Percentiles rank a stretch among this genome's conserved stretches.
Conservation (phyloP, 441 rosid genomes). For the Eutrema salsugineum region DNA sequence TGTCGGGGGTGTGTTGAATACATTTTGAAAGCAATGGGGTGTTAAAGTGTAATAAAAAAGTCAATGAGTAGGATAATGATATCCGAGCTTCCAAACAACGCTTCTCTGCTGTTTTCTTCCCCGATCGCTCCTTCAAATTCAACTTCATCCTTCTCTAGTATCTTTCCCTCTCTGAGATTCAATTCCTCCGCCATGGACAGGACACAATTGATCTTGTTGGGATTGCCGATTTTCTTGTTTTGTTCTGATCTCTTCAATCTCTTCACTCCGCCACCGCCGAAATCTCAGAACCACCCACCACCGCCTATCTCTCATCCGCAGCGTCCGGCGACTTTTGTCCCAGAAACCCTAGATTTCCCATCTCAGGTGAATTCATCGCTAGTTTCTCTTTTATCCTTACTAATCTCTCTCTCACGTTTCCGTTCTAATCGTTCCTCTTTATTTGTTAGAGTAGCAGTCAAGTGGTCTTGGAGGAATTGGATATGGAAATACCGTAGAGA, state of each 20-base stretch:
- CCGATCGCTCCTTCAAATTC: background rate
- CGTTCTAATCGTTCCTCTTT: background rate
- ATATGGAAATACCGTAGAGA: conserved; percentile 47
- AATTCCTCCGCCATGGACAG: conserved; percentile 41
- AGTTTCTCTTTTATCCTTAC: background rate
- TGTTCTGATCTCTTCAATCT: conserved; percentile 48
- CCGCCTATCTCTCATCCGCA: conserved; percentile 31
- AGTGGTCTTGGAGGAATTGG: conserved; percentile 37
- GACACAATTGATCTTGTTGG: conserved; percentile 45
- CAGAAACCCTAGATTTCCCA: conserved; percentile 26
- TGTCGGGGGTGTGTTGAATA: background rate
- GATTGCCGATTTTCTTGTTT: conserved; percentile 51
- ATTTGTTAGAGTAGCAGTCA: conserved; percentile 32
- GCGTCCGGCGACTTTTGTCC: background rate
- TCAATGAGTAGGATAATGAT: background rate
- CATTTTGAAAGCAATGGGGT: background rate
- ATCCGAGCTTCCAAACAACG: background rate
- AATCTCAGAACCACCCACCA: conserved; percentile 12
- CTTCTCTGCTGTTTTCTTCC: background rate
- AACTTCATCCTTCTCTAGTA: background rate
- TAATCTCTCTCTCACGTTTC: background rate
- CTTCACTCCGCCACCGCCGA: conserved; percentile 42
- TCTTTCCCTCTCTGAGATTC: background rate
- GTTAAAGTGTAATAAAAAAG: background rate
- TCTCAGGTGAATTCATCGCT: background rate